These are phyloP conservation scores for Pseudonitzschia delicatissima DNA, from an alignment of 108 stramenopile genomes.

Conservation along the genomic window DNA sequence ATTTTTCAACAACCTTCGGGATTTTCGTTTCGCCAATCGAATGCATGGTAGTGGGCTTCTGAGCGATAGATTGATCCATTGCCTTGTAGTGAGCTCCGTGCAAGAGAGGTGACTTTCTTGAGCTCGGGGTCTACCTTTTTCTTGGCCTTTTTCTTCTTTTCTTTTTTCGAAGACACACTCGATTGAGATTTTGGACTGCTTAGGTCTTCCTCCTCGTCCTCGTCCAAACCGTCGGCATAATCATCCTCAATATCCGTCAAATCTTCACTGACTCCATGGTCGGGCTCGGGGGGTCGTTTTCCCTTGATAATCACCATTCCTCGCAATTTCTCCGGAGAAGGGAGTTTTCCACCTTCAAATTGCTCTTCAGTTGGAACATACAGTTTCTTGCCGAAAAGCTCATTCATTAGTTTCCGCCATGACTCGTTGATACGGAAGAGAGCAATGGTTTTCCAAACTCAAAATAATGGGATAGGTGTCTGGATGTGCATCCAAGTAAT, in stretches of 20 bases:
- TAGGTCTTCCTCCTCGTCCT: constrained; percentile 1
- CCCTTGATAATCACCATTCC: constrained; percentile 89
- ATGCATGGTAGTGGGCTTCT: constrained; percentile 63
- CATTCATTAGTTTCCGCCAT: constrained; percentile 72
- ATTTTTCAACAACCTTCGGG: constrained; percentile 46
- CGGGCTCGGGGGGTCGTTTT: constrained; percentile 56
- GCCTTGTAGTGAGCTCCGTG: constrained; percentile 58
- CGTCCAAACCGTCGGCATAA: constrained; percentile 19
- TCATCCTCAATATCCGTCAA: constrained; percentile 19
- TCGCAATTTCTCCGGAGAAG: constrained; percentile 67
- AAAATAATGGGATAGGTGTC: constrained; percentile 89
- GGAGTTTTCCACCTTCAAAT: constrained; percentile 36
- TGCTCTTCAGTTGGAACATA: constrained; percentile 49
- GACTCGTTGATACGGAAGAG: constrained; percentile 64
- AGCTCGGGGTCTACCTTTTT: constrained; percentile 47
- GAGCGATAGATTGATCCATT: constrained; percentile 40
- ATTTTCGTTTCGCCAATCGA: constrained; percentile 72
- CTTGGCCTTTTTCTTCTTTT: constrained; percentile 3
- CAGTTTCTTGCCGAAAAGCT: constrained; percentile 63
- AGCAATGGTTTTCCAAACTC: constrained; percentile 96
- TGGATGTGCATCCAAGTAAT: constrained; percentile 49
- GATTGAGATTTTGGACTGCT: not conserved
- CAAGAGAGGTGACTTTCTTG: constrained; percentile 55
- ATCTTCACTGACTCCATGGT: constrained; percentile 26
- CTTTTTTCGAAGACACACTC: no score